A percentile compares a stretch with the other conserved stretches of the same genome.
Conservation (phyloP, 257 asterid genomes). For the Euphrasia confusa region DNA sequence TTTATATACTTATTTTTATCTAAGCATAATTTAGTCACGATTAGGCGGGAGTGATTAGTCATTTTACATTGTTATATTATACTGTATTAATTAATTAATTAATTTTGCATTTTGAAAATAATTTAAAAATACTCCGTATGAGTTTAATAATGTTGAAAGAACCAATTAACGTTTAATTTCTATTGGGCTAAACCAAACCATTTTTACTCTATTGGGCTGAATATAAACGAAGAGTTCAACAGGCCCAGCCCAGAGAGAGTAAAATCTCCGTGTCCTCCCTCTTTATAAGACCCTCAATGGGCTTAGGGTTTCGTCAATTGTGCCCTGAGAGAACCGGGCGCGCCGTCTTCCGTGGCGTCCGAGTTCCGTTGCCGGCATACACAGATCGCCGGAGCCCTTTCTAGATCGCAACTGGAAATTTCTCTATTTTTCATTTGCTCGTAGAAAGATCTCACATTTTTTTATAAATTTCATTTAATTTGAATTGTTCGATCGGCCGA, state of each 20-base stretch:
- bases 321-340: conserved; percentile 4
- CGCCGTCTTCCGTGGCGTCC: background rate
- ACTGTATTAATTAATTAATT: too few relatives aligned
- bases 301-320: background rate
- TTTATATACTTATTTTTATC: too few relatives aligned
- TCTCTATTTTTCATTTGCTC: background rate
- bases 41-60: too few relatives aligned
- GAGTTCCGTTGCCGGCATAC: conserved; percentile 5
- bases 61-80: too few relatives aligned
- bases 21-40: too few relatives aligned
- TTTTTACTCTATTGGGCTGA: background rate
- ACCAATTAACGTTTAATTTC: too few relatives aligned
- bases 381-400: background rate
- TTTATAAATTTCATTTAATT: background rate
- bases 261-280: background rate
- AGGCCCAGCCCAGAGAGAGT: background rate
- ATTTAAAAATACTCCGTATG: too few relatives aligned
- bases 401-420: background rate
- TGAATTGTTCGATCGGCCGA: background rate
- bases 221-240: background rate
- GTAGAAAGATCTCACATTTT: background rate
- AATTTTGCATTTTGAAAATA: too few relatives aligned
- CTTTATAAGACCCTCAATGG: background rate
- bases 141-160: too few relatives aligned
- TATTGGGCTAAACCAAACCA: too few relatives aligned